Conservation (phyloP, 345 rosid genomes). For the Syzygium aromaticum region DNA sequence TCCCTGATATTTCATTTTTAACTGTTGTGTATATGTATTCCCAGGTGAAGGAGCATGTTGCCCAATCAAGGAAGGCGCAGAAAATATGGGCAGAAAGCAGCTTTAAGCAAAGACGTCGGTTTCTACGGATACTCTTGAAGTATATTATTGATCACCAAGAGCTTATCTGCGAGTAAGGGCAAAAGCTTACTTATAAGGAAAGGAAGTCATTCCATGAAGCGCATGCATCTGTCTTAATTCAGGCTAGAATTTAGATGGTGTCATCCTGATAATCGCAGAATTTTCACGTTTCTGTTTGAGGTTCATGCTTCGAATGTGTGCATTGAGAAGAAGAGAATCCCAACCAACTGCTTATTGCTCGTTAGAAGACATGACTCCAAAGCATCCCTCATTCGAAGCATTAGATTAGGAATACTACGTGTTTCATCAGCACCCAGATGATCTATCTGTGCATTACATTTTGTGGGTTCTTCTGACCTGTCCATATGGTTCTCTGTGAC, state of each 20-base stretch:
- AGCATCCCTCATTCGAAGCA: neutral
- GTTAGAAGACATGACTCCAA: neutral
- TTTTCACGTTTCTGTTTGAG: neutral
- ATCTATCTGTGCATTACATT: neutral
- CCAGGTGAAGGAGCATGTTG: slow-evolving; percentile 73
- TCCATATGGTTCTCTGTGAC: neutral
- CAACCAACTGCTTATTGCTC: neutral
- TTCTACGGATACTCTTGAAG: slow-evolving; percentile 83
- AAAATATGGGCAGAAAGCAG: slow-evolving; percentile 84
- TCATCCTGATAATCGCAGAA: neutral
- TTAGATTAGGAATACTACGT: neutral
- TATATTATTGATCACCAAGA: slow-evolving; percentile 85
- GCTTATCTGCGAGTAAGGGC: slow-evolving; percentile 93
- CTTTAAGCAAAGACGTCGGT: slow-evolving; percentile 92
- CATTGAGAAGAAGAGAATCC: neutral
- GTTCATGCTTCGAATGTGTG: neutral
- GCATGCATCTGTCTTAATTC: neutral
- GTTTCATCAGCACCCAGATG: neutral
- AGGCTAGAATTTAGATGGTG: neutral
- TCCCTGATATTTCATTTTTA: neutral
- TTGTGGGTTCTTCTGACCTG: neutral
- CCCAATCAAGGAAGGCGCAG: slow-evolving; percentile 90
- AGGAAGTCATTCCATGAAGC: neutral
- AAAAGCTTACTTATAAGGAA: neutral
- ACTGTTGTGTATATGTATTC: slow-evolving; percentile 1